These are phyloP conservation scores for Suhomyces emberorum DNA, from an alignment of 805 yeast genomes.

Conservation along the genomic window DNA sequence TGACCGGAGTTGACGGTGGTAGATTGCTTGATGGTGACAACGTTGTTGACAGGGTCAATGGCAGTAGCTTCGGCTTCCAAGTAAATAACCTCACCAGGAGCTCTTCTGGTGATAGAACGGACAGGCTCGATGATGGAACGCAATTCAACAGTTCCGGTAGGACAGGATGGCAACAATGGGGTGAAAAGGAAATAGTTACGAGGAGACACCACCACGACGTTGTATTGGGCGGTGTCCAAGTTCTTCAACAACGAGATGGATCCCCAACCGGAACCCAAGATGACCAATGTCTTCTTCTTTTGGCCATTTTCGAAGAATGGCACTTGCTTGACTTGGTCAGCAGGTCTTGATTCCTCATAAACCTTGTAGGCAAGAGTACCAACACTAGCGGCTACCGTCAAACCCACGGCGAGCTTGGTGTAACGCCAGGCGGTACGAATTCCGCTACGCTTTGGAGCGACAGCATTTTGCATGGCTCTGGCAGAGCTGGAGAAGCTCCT, in stretches of 20 bases:
- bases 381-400: slow-evolving; percentile 53
- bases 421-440: slow-evolving; percentile 45
- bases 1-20: slow-evolving; percentile 55
- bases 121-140: slow-evolving; percentile 95
- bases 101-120: slow-evolving; percentile 76
- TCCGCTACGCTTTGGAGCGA: slow-evolving; percentile 17
- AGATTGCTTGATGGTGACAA: slow-evolving; percentile 60
- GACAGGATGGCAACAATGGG: slow-evolving; percentile 91
- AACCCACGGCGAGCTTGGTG: slow-evolving; percentile 44
- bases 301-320: slow-evolving; percentile 54
- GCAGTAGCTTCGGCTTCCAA: slow-evolving; percentile 88
- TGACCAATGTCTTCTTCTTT: slow-evolving; percentile 70
- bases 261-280: slow-evolving; percentile 94
- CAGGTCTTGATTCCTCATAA: slow-evolving; percentile 61
- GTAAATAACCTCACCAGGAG: slow-evolving; percentile 73
- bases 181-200: slow-evolving; percentile 94
- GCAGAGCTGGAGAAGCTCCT: slow-evolving; percentile 3
- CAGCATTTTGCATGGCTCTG: slow-evolving; percentile 1
- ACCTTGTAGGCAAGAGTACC: slow-evolving; percentile 51
- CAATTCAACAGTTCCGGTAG: slow-evolving; percentile 87
- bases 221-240: slow-evolving; percentile 81
- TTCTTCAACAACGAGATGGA: slow-evolving; percentile 79
- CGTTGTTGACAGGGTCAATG: slow-evolving; percentile 70
- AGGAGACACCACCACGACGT: slow-evolving; percentile 88
- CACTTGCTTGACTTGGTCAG: slow-evolving; percentile 58